phyloP scores from a whole-genome alignment of 1,284 basidiomycete species.

The Ceratobasidium sp. region DNA sequence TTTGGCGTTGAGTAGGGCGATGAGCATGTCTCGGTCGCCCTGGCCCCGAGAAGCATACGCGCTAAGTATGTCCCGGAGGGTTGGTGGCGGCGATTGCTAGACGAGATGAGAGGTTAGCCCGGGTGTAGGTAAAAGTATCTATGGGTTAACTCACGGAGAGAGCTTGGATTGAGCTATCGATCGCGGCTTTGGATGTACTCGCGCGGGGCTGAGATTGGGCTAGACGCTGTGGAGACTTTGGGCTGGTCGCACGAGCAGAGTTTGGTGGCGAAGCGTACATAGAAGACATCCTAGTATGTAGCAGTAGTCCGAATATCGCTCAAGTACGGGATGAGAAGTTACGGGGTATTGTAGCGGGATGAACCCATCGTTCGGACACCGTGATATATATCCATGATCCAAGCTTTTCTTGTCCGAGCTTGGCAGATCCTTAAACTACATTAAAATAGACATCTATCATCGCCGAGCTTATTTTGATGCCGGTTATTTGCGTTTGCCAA shows the following conservation, averaged over 20 bases:
- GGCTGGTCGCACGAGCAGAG: constrained; percentile 25
- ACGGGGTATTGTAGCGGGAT: too few species aligned
- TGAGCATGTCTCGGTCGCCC: constrained; percentile 89
- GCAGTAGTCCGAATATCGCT: too few species aligned
- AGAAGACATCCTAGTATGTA: constrained; percentile 25
- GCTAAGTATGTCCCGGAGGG: constrained; percentile 83
- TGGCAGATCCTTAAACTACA: constrained; percentile 34
- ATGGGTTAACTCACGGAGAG: constrained; percentile 6
- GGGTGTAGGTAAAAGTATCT: too few species aligned
- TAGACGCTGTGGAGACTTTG: not conserved
- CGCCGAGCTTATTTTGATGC: constrained; percentile 23
- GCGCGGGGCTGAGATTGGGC: not conserved
- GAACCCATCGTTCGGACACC: not conserved
- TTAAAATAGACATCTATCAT: not conserved
- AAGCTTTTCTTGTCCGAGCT: constrained; percentile 36
- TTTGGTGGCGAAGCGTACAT: constrained; percentile 37
- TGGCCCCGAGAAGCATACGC: constrained; percentile 87
- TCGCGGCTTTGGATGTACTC: constrained; percentile 10
- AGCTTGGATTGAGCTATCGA: constrained; percentile 21
- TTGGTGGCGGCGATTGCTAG: constrained; percentile 77
- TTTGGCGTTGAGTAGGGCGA: constrained; percentile 90
- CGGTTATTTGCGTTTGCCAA: constrained; percentile 30
- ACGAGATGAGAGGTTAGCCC: too few species aligned
- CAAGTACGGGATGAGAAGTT: too few species aligned
- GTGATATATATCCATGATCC: constrained; percentile 16